phyloP scores from a whole-genome alignment of 2,329 filamentous ascomycete genomes.

The Orbilia brochopaga region DNA sequence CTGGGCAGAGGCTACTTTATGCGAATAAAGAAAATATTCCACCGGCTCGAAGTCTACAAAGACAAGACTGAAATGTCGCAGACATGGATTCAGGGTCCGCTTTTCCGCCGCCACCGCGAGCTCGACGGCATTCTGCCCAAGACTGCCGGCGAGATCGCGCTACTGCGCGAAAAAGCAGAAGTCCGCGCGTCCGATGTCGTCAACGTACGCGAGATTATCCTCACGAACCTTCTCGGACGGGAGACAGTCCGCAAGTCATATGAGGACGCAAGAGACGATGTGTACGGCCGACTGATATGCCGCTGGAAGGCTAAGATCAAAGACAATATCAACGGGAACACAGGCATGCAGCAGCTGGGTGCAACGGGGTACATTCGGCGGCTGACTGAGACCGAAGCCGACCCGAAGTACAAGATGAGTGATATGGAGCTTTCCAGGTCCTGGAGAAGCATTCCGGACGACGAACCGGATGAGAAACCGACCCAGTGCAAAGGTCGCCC shows the following conservation, averaged over 20 bases:
- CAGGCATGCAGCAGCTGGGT: conserved; percentile 51
- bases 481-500: not conserved
- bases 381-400: conserved; percentile 55
- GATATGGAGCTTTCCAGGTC: conserved; percentile 52
- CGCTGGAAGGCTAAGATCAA: conserved; percentile 57
- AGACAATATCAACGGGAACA: conserved; percentile 54
- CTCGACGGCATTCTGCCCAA: conserved; percentile 45
- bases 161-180: conserved; percentile 32
- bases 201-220: conserved; percentile 37
- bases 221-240: conserved; percentile 34
- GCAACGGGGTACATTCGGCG: conserved; percentile 52
- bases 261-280: conserved; percentile 54
- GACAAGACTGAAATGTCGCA: conserved; percentile 26
- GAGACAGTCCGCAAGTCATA: conserved; percentile 37
- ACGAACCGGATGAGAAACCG: conserved; percentile 11
- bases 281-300: conserved; percentile 57
- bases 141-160: conserved; percentile 34
- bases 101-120: conserved; percentile 34
- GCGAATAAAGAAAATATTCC: conserved; percentile 39
- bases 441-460: conserved; percentile 50
- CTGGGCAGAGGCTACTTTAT: conserved; percentile 38
- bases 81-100: conserved; percentile 27
- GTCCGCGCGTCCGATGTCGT: conserved; percentile 27
- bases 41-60: conserved; percentile 28
- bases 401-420: conserved; percentile 54